A percentile compares a stretch with the other conserved stretches of the same genome.
phyloP scores from a whole-genome alignment of 2,329 filamentous ascomycete genomes.

The Diaporthe sp. region DNA sequence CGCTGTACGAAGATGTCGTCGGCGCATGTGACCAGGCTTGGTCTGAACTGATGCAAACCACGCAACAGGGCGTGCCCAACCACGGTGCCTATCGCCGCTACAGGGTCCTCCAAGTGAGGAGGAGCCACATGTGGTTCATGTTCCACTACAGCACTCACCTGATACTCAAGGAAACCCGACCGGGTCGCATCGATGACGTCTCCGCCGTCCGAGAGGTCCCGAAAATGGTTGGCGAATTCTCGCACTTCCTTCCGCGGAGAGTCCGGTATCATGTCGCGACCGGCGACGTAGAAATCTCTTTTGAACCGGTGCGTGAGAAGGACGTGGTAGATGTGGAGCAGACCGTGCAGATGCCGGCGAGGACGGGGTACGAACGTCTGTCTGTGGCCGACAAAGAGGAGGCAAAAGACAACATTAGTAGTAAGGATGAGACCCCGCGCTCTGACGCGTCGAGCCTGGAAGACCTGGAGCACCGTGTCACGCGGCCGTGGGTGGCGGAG shows the following conservation, averaged over 20 bases:
- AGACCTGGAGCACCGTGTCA: too few species aligned
- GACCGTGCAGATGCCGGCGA: not conserved
- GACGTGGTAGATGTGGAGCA: not conserved
- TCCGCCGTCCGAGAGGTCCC: conserved; percentile 51
- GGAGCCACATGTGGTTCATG: conserved; percentile 49
- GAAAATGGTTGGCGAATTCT: conserved; percentile 60
- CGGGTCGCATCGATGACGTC: conserved; percentile 36
- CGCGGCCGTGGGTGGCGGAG: not conserved
- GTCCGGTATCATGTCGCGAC: conserved; percentile 52
- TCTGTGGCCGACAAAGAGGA: not conserved
- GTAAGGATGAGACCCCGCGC: not conserved
- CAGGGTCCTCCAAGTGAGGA: conserved; percentile 45
- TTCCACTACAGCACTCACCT: conserved; percentile 46
- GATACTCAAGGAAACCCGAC: conserved; percentile 42
- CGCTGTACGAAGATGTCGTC: conserved; percentile 45
- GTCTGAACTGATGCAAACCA: conserved; percentile 41
- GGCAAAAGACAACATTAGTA: too few species aligned
- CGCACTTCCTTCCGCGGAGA: conserved; percentile 56
- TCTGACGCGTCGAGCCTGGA: not conserved
- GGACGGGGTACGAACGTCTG: not conserved
- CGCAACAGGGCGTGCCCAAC: conserved; percentile 42
- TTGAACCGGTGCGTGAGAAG: conserved; percentile 32
- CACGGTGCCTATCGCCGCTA: conserved; percentile 41
- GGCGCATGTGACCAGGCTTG: conserved; percentile 43
- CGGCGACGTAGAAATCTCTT: conserved; percentile 52